These are phyloP conservation scores for Talaromyces rugulosus DNA, from an alignment of 2,329 filamentous ascomycete species.

Conservation along the genomic window DNA sequence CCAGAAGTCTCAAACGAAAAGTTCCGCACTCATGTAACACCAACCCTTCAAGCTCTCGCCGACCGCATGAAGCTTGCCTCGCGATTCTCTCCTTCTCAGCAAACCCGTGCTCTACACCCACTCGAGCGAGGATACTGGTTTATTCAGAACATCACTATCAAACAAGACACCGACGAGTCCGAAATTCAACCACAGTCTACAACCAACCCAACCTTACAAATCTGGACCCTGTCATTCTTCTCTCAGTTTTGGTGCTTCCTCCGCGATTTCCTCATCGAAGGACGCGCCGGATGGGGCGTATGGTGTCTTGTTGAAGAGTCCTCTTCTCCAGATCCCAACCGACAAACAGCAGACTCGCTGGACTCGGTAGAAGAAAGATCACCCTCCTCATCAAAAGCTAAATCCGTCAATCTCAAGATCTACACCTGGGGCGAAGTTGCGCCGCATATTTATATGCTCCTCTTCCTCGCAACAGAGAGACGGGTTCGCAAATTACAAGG, in stretches of 20 bases:
- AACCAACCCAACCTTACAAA: conserved; percentile 13
- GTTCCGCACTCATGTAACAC: conserved; percentile 55
- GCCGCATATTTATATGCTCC: conserved; percentile 67
- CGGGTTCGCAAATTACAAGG: conserved; percentile 52
- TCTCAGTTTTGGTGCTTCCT: conserved; percentile 41
- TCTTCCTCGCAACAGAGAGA: conserved; percentile 68
- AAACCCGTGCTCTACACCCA: conserved; percentile 47
- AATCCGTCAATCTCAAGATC: conserved; percentile 41
- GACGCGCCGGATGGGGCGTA: conserved; percentile 43
- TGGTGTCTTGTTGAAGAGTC: conserved; percentile 34
- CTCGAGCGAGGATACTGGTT: conserved; percentile 78
- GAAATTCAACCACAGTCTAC: neutral
- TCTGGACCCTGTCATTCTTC: conserved; percentile 33
- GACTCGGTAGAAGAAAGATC: neutral
- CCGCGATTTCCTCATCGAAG: conserved; percentile 32
- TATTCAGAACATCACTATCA: conserved; percentile 41
- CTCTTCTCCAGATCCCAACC: neutral
- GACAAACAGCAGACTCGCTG: neutral
- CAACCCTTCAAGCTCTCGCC: conserved; percentile 51
- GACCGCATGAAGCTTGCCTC: conserved; percentile 48
- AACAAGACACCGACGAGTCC: neutral
- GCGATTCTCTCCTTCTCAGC: conserved; percentile 51
- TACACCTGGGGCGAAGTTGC: conserved; percentile 76
- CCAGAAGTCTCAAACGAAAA: conserved; percentile 47
- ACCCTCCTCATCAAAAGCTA: conserved; percentile 16